Conservation (phyloP, 352 stramenopile genomes). For the Phytophthora citricola region DNA sequence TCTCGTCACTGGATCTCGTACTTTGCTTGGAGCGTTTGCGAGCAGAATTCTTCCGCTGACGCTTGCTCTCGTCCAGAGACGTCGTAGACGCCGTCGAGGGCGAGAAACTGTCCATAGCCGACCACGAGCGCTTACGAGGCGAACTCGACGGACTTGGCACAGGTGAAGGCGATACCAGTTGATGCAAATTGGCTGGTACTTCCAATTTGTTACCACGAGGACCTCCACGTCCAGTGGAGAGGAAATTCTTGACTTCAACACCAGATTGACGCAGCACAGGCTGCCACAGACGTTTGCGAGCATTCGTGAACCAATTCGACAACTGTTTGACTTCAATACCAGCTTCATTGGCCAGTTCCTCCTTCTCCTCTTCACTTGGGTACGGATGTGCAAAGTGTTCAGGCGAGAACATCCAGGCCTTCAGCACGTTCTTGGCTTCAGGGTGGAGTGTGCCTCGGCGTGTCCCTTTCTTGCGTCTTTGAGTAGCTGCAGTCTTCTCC, state of each 20-base stretch:
- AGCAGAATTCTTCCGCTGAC: conserved; percentile 40
- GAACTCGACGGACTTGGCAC: conserved; percentile 41
- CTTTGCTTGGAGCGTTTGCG: conserved; percentile 51
- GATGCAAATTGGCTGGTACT: conserved; percentile 65
- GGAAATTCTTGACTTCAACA: conserved; percentile 91
- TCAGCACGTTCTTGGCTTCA: conserved; percentile 87
- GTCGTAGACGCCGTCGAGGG: conserved; percentile 9
- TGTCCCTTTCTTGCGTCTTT: conserved; percentile 82
- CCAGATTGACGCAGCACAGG: conserved; percentile 85
- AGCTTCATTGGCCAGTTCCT: conserved; percentile 77
- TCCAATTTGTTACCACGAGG: conserved; percentile 84
- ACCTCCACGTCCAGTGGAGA: conserved; percentile 82
- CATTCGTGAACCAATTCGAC: conserved; percentile 92
- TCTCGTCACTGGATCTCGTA: conserved; percentile 15
- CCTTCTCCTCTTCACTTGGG: conserved; percentile 89
- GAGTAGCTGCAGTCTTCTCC: conserved; percentile 18
- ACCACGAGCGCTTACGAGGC: conserved; percentile 68
- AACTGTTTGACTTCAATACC: conserved; percentile 91
- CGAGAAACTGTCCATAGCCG: conserved; percentile 41
- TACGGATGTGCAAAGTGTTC: conserved; percentile 90
- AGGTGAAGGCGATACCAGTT: conserved; percentile 60
- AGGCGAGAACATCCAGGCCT: conserved; percentile 91
- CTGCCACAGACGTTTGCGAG: conserved; percentile 88
- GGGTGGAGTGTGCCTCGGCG: conserved; percentile 82
- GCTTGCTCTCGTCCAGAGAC: conserved; percentile 38